Evolutionary conservation across 768 basidiomycete genomes (phyloP).

Genomic region (Mycena haematopus): DNA sequence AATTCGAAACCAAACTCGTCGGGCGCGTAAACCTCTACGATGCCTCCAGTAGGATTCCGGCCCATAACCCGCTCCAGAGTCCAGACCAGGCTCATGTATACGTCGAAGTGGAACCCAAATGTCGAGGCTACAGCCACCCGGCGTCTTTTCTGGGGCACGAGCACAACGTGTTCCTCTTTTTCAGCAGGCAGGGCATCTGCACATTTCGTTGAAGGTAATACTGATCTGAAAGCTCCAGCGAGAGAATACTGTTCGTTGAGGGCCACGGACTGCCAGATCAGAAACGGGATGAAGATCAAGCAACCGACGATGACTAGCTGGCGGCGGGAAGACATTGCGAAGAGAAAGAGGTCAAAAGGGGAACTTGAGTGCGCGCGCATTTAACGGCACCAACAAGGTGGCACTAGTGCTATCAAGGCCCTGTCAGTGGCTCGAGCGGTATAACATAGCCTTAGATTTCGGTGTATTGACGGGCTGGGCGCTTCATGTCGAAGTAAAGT

Average conservation of each 20-base stretch:
- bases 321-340: background rate
- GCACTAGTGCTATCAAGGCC: background rate
- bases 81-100: slow-evolving; percentile 44
- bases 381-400: background rate
- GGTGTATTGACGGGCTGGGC: background rate
- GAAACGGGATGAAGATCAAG: slow-evolving; percentile 1
- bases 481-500: background rate
- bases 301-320: background rate
- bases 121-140: slow-evolving; percentile 43
- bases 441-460: background rate
- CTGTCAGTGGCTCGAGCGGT: background rate
- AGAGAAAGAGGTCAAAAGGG: background rate
- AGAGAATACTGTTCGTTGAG: slow-evolving; percentile 3
- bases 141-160: slow-evolving; percentile 30
- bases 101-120: slow-evolving; percentile 45
- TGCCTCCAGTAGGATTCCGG: slow-evolving; percentile 26
- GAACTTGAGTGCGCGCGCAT: too few species aligned
- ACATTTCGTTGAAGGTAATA: background rate
- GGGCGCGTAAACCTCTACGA: slow-evolving; percentile 40
- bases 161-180: background rate
- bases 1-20: slow-evolving; percentile 41
- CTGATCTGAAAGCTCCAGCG: background rate
- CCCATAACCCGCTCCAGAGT: slow-evolving; percentile 40
- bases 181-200: background rate
- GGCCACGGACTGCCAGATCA: background rate